Base-by-base conservation (phyloP, 768 basidiomycete species). In the Inosperma sp. region DNA sequence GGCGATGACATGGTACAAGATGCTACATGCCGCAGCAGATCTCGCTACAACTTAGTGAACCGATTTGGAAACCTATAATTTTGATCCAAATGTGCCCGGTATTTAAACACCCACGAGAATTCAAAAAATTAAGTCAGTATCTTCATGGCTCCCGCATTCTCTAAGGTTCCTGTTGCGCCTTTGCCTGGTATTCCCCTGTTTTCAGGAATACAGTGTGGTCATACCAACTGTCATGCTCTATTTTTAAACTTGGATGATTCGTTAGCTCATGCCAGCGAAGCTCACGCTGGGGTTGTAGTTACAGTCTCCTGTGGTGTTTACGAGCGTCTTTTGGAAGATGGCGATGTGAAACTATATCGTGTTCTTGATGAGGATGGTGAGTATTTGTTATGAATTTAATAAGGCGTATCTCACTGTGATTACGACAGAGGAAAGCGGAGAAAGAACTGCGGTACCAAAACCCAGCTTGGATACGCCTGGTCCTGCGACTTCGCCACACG, bases 241-340 rank as follows among this genome's bases (percentile, higher is more conserved):
- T 42, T 42, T 27, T 42, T 16, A 4, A 27, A 42, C 41, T 42
- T 42, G 41, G 41, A 42, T 16, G n/a, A 42, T 16, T 42, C 25
- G 14, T 14, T 26, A 27, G 14, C 25, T 22, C n/a, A 42, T 16
- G 25, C 22, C 6, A 7, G 14, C 27, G 40, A 26, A 16, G 40
- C 40, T 26, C 40, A 41, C 23, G 13, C 25, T 27, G 25, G 25
- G 19, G 14, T 21, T 14, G n/a, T 42, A 16, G 2, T 42, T 3
- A 22, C 41, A 9, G 41, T 42, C 9, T 26, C 23, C 29, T 42
- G 41, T 16, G 41, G 25, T 27, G 14, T 42, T 42, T 26, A 14
- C 19, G 25, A 42, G 41, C 25, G 19, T 16, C 41, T 26, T 6
- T 42, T 27, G 25, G 25, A 14, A 10, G 29, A 42, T 16, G 23